Base-by-base conservation (phyloP, 371 early-diverging fungal genomes). In the Syncephalastrum monosporum region DNA sequence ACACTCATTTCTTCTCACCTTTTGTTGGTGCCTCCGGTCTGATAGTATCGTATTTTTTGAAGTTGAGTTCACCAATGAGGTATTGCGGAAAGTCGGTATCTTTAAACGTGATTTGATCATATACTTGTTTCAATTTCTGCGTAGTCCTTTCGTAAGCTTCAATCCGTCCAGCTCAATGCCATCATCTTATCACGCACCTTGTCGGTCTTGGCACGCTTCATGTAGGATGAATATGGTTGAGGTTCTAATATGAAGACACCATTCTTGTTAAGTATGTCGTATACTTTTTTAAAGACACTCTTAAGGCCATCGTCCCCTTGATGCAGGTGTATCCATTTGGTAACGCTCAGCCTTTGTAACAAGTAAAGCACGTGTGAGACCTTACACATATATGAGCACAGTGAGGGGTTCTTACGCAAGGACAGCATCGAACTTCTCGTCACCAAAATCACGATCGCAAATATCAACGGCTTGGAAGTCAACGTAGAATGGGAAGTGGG, bases 291-390 rank as follows among this genome's bases (percentile, higher is more conserved):
- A 65, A 94, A 91, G 48, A 94, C 89, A 4, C 50, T 51, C 50
- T 81, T 77, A n/a, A 94, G 50, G 4, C 91, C 93, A 3, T 73
- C 72, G 64, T 94, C 95, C 0, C 92, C 93, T 27, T 75, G 64
- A 56, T 91, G 81, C 19, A 95, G 64, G 51, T 94, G 94, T 42
- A 94, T 86, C 92, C 92, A 92, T 64, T 92, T 94, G 5, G 89
- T 88, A 14, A 94, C 68, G 44, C 82, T 82, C 33, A 89, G 67
- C 0, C 85, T 77, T 60, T 17, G 10, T 24, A 4, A 41, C 25
- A 24, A 1, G 19, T 1, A 27, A 4, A 13, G 14, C 1, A 57
- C 42, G 21, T 33, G 38, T 42, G 13, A 3, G 1, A 19, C 25
- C 16, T 3, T 8, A 19, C 24, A 2, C 17, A 33, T 41, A 13